Evolutionary conservation across 495 filamentous ascomycete genomes (phyloP).

Genomic region (Xylaria scruposa): DNA sequence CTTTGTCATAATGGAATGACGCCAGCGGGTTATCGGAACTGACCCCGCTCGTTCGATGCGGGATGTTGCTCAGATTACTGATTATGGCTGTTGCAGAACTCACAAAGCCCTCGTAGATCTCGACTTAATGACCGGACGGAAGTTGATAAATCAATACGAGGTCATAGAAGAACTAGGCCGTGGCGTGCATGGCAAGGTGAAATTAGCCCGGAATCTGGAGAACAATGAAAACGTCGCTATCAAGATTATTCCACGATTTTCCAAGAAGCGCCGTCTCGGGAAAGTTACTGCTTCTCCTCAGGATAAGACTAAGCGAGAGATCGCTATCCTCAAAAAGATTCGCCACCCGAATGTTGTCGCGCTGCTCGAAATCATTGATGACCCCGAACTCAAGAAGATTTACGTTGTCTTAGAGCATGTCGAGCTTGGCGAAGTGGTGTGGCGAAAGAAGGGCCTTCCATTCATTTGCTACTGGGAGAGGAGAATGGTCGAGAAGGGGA

Average conservation of each 20-base stretch:
- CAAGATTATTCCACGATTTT: constrained; percentile 97
- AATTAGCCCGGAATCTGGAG: constrained; percentile 80
- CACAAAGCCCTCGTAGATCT: constrained; percentile 88
- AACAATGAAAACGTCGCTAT: constrained; percentile 88
- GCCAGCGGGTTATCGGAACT: not conserved
- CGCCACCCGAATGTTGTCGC: constrained; percentile 94
- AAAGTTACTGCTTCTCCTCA: constrained; percentile 69
- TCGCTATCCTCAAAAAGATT: constrained; percentile 97
- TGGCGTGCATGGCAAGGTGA: constrained; percentile 96
- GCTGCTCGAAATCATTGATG: constrained; percentile 95
- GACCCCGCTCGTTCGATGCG: not conserved
- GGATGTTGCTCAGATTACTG: constrained; percentile 1
- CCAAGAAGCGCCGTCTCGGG: constrained; percentile 89
- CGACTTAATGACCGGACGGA: constrained; percentile 85
- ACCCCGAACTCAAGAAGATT: constrained; percentile 93
- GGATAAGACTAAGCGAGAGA: constrained; percentile 95
- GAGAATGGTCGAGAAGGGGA: constrained; percentile 74
- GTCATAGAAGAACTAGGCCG: constrained; percentile 95
- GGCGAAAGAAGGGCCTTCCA: constrained; percentile 82
- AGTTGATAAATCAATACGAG: constrained; percentile 96
- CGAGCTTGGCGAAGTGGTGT: constrained; percentile 89
- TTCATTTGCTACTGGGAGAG: constrained; percentile 85
- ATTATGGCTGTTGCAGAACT: constrained; percentile 57
- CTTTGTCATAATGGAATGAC: not conserved
- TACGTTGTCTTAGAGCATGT: constrained; percentile 97